Evolutionary conservation across 139 green algal species (phyloP).

Genomic region (Volvox africanus): DNA sequence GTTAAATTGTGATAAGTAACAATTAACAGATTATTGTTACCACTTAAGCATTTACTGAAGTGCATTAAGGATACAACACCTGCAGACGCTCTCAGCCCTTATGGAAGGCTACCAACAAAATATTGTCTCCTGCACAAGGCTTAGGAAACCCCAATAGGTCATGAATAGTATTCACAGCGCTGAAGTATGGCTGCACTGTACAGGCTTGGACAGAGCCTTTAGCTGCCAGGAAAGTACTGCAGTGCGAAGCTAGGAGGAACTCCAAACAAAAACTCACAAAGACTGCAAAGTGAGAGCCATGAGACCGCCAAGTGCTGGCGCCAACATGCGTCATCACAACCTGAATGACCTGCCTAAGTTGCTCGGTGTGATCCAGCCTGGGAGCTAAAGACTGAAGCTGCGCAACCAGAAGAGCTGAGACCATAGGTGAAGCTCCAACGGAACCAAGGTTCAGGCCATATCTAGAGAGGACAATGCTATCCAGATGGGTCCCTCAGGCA

Average conservation of each 20-base stretch:
- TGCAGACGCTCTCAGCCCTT: conserved; percentile 29
- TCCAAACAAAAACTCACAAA: conserved; percentile 28
- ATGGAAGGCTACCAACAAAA: neutral
- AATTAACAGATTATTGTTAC: too few species aligned
- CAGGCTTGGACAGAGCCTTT: neutral
- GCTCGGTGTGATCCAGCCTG: too few species aligned
- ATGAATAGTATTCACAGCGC: conserved; percentile 29
- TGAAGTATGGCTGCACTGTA: conserved; percentile 32
- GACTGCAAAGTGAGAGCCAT: neutral
- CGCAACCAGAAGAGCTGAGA: neutral
- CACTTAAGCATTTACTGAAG: neutral
- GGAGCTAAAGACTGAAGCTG: neutral
- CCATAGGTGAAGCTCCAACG: neutral
- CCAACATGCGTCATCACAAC: neutral
- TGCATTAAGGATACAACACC: neutral
- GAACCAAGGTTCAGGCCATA: neutral
- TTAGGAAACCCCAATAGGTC: conserved; percentile 20
- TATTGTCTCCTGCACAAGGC: neutral
- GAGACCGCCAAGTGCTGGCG: neutral
- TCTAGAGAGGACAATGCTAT: neutral
- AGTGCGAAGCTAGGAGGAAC: neutral
- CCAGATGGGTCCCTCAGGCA: neutral
- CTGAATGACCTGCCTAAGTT: neutral
- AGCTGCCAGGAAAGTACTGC: neutral
- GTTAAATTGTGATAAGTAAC: neutral